Base-by-base conservation (phyloP, 2,329 filamentous ascomycete species). In the Trichoderma atroviride region DNA sequence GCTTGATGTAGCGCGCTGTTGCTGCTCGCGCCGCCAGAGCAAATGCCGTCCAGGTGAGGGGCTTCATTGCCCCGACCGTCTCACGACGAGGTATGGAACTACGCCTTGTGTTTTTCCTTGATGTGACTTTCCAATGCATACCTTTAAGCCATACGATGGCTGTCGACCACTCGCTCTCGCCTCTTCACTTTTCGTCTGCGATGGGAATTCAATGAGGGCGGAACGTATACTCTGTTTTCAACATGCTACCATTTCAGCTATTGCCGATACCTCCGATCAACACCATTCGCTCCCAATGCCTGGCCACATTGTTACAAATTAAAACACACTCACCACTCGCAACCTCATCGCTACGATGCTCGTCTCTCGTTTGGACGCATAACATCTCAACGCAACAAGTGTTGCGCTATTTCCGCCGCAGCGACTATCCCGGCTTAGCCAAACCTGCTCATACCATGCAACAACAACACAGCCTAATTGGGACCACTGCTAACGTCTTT, bases 61-160 rank as follows among this genome's bases (percentile, higher is more conserved):
- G 82, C 77, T 88, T 88, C 79, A 87, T 88, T 76, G 86, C 84
- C 76, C 87, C 87, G 72, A 88, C 87, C 65, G 83, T 88, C 75
- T 86, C 86, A 73, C 84, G 87, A 79, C 84, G 86, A 86, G 87
- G 87, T 89, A 85, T 81, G 87, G 81, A 70, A 33, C 37, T 53
- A 59, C 65, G 60, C 53, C 59, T 69, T n/a, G 37, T 50, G 19
- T 27, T 69, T 43, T 52, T 22, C 37, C 4, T 43, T 57, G 27
- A 19, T 59, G 40, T 43, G 40, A 43, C 16, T 43, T 4, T 66
- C 31, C 9, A 14, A 19, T 37, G 10, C 35, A 27, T 33, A 19
- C 19, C 40, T 50, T 50, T 22, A 5, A 50, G 22, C 4, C 22
- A 50, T 7, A 22, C 13, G 31, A 55, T 50, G 55, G 43, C 19